These are phyloP conservation scores for Leptosphaerulina australis DNA, from an alignment of 2,329 filamentous ascomycete species.

Conservation along the genomic window DNA sequence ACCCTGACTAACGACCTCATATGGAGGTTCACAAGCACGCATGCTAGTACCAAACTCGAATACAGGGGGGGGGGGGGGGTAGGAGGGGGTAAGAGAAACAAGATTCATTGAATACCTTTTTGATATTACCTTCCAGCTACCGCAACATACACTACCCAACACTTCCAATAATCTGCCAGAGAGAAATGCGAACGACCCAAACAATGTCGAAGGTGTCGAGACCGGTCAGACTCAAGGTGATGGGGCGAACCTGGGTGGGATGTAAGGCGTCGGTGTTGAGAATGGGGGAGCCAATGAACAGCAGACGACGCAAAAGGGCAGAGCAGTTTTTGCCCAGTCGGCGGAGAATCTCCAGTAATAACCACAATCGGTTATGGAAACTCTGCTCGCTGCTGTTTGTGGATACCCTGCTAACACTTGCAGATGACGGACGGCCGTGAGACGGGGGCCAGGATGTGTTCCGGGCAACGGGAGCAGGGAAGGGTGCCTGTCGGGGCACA, in stretches of 20 bases:
- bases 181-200: not conserved
- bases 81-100: conserved; percentile 7
- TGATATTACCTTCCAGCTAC: conserved; percentile 16
- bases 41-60: not conserved
- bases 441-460: conserved; percentile 46
- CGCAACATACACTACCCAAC: not conserved
- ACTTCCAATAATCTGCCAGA: not conserved
- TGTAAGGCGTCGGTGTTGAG: conserved; percentile 29
- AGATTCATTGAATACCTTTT: conserved; percentile 19
- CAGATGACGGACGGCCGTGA: conserved; percentile 48
- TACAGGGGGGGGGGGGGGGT: conserved; percentile 9
- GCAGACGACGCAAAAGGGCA: conserved; percentile 37
- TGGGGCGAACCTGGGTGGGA: conserved; percentile 20
- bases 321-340: conserved; percentile 36
- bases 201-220: conserved; percentile 15
- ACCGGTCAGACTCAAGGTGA: conserved; percentile 21
- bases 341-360: conserved; percentile 50
- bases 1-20: not conserved
- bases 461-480: conserved; percentile 47
- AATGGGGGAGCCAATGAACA: conserved; percentile 35
- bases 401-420: conserved; percentile 43
- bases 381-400: conserved; percentile 45
- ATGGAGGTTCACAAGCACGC: conserved; percentile 11
- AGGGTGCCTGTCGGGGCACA: conserved; percentile 40
- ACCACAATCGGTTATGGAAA: conserved; percentile 45